phyloP scores from a whole-genome alignment of 257 asterid genomes.

The Solanum lycopersicoides region DNA sequence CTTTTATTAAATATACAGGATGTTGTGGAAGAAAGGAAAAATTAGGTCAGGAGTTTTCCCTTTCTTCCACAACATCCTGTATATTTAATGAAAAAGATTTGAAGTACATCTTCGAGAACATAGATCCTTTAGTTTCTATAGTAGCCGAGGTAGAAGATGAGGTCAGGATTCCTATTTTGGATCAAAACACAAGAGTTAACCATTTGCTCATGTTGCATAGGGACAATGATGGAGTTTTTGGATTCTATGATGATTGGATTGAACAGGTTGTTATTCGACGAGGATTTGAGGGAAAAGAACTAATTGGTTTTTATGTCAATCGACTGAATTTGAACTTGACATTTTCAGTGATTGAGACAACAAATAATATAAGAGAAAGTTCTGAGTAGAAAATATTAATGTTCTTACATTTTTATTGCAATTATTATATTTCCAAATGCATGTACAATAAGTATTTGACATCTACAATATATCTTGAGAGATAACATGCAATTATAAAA shows the following conservation, averaged over 20 bases:
- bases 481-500: no score
- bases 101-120: background rate
- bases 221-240: background rate
- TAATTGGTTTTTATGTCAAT: background rate
- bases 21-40: background rate
- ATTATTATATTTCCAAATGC: no score
- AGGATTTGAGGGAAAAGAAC: background rate
- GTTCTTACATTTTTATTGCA: no score
- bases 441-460: no score
- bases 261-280: background rate
- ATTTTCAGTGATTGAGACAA: background rate
- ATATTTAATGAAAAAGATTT: background rate
- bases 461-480: no score
- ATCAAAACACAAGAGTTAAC: no score
- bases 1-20: background rate
- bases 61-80: no score
- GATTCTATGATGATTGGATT: background rate
- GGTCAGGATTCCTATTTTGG: no score
- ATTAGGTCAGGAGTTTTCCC: no score
- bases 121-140: background rate
- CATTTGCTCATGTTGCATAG: background rate
- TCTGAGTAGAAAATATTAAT: background rate
- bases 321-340: background rate
- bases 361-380: background rate
- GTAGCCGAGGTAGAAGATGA: no score